These are phyloP conservation scores for Ephemerocybe angulata DNA, from an alignment of 768 basidiomycete species.

Conservation along the genomic window DNA sequence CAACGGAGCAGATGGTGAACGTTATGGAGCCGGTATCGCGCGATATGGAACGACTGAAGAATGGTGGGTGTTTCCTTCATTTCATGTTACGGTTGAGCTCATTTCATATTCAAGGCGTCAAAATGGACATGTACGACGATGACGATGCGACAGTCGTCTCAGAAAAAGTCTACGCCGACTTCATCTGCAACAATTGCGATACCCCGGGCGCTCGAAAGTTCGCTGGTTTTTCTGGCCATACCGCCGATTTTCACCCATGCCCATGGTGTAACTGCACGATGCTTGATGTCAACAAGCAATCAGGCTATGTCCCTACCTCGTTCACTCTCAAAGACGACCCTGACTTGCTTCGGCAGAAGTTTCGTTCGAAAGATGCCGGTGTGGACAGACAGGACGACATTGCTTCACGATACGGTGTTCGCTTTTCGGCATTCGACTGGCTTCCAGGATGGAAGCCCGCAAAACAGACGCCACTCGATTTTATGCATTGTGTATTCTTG, in stretches of 20 bases:
- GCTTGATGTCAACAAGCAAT: slow-evolving; percentile 18
- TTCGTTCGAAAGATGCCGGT: neutral
- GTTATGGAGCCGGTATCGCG: slow-evolving; percentile 14
- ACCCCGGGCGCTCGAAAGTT: slow-evolving; percentile 24
- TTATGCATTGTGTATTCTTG: slow-evolving; percentile 30
- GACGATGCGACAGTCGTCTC: slow-evolving; percentile 3
- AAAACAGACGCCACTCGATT: slow-evolving; percentile 22
- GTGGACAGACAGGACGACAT: neutral
- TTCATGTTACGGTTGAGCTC: neutral
- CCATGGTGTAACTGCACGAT: slow-evolving; percentile 19
- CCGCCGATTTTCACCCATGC: slow-evolving; percentile 23
- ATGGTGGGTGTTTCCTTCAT: slow-evolving; percentile 15
- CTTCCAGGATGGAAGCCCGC: slow-evolving; percentile 26
- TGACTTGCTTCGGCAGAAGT: neutral
- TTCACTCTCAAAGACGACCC: neutral
- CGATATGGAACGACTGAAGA: slow-evolving; percentile 19
- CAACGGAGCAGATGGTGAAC: slow-evolving; percentile 17
- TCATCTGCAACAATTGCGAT: slow-evolving; percentile 24
- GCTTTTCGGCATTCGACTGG: neutral
- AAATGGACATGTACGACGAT: slow-evolving; percentile 21
- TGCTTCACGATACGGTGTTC: neutral
- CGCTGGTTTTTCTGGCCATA: slow-evolving; percentile 23
- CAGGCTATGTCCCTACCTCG: slow-evolving; percentile 7
- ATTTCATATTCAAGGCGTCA: slow-evolving; percentile 16
- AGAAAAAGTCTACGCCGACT: slow-evolving; percentile 19